Conservation (phyloP, 768 basidiomycete genomes). For the Naganishia vishniacii region DNA sequence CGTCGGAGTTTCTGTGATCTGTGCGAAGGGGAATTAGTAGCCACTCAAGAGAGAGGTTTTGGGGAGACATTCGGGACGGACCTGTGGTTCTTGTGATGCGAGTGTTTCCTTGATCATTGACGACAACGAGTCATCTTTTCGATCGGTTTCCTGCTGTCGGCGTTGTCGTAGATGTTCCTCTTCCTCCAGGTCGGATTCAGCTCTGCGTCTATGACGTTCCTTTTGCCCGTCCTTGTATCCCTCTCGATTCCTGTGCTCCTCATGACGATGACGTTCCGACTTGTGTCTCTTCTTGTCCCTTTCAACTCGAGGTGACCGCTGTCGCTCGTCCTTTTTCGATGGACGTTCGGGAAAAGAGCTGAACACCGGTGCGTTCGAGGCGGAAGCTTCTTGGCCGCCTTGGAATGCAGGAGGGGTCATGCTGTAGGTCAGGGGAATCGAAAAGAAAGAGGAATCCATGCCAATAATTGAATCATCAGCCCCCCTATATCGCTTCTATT, state of each 20-base stretch:
- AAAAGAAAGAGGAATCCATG: too few species aligned
- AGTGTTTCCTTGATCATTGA: too few species aligned
- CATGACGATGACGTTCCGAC: not conserved
- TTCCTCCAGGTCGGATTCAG: not conserved
- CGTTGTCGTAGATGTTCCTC: not conserved
- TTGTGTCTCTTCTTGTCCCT: not conserved
- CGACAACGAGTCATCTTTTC: too few species aligned
- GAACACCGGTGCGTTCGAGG: slow-evolving; percentile 19
- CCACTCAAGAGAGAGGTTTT: not conserved
- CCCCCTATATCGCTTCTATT: not conserved
- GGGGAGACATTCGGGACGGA: too few species aligned
- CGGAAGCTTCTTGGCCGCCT: too few species aligned
- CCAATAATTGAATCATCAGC: too few species aligned
- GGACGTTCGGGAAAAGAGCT: slow-evolving; percentile 21
- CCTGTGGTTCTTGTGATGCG: too few species aligned
- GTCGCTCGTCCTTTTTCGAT: not conserved
- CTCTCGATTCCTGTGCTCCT: not conserved
- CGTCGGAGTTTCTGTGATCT: not conserved
- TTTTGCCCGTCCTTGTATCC: not conserved
- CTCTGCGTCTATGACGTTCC: not conserved
- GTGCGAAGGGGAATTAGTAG: not conserved
- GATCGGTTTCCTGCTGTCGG: too few species aligned
- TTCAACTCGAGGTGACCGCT: not conserved
- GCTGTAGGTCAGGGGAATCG: too few species aligned
- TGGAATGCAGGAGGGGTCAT: too few species aligned